Evolutionary conservation across 2,329 filamentous ascomycete species (phyloP), one percentile per base, ranked within the genome.

Genomic region (Colletotrichum incanum): DNA sequence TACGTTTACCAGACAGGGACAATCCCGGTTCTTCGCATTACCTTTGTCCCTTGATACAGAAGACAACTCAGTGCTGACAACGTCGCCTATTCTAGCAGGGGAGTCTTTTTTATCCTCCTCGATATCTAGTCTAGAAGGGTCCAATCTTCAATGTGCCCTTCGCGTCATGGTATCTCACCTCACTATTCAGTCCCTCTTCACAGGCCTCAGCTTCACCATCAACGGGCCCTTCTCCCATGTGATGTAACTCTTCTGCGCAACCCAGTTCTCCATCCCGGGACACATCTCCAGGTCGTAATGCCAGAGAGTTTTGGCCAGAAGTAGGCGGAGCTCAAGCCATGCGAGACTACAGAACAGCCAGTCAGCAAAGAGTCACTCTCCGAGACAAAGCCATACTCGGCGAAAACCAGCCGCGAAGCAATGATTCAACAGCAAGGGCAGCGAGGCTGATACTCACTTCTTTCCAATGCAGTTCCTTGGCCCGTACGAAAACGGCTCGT

Each of bases 401-500:
- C 11, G 26, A 7, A 31, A 20, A 31, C 49, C 26, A 20, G 26
- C 31, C 8, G 31, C 11, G 20, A 31, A 34, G 20, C 12, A 58
- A 20, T 56, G n/a, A 28, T 37, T 43, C 26, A 14, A 43, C 16
- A 31, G 37, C 9, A 4, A 5, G 7, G 28, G 78, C 6, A 3
- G 12, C 14, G 9, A 6, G 12, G 78, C 14, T 5, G n/a, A 16
- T 26, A 73, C 79, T 74, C 74, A 82, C 81, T 87, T 87, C 68
- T 80, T 80, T 0, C 86, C 87, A 34, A 89, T 79, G 69, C 87
- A 89, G 55, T 87, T 86, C 2, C 87, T 78, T 11, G 87, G 83
- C 0, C 87, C 86, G 2, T 85, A 63, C 12, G 82, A 82, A 71
- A 89, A 88, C 1, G 87, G 84, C 76, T 88, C 84, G 65, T 86